Base-by-base conservation (phyloP, 441 rosid species). In the Biscutella auriculata region DNA sequence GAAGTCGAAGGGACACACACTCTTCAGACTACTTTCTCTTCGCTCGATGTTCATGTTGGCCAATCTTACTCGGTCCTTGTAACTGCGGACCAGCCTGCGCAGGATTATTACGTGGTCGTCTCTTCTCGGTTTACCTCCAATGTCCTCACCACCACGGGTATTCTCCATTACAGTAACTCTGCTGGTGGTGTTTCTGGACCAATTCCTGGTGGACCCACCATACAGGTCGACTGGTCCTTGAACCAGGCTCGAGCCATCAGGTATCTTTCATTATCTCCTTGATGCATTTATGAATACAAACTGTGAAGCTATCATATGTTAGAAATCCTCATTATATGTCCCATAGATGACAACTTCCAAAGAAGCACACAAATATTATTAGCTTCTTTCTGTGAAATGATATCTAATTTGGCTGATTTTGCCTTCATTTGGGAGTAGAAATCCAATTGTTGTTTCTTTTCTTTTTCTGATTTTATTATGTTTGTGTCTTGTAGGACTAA, bases 1-100 rank as follows among this genome's bases (percentile, higher is more conserved):
- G 99, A 94, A 76, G 91, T 85, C 1, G 99, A 94, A 72, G 99
- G 99, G 8, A 85, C 78, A 1, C 97, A 94, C 34, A 84, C 95
- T 8, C 77, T 90, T 15, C 99, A 87, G 50, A 77, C 77, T 9
- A 66, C 82, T 4, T 87, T 75, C 68, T 77, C 89, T 4, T 82
- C 91, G 0, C 80, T 94, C 6, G 99, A 94, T 29, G 76, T 94
- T 63, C 99, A 94, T 41, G 79, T 85, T 7, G 99, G 99, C 4
- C 97, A 90, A 58, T 85, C 95, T 9, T 77, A 70, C 67, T 87
- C 97, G 0, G 91, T 90, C 16, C 79, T 94, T 4, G 44, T 94
- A n/a, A 90, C 96, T 3, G 95, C 96, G 3, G 96, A 94, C 60
- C 96, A 94, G 53, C 83, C 96, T 42, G 76, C 75, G 0, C 77